Evolutionary conservation across 352 stramenopile genomes (phyloP).

Genomic region (Phytophthora foliorum): DNA sequence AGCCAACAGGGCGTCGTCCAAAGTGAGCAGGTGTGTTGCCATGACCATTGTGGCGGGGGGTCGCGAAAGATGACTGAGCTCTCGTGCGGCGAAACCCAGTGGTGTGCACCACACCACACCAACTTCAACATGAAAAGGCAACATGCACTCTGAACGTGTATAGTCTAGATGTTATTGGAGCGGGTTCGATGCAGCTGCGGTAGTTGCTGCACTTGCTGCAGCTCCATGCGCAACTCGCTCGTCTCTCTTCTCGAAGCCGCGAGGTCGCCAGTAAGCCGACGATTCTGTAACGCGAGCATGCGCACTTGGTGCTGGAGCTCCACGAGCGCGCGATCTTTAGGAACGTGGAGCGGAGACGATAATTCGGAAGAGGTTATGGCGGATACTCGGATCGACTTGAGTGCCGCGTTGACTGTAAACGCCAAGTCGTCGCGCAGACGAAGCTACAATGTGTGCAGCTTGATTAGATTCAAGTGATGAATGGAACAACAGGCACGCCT

Average conservation of each 20-base stretch:
- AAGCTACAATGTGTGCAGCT: conserved; percentile 40
- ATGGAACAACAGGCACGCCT: neutral
- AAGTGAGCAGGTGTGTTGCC: conserved; percentile 13
- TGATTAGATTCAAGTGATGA: conserved; percentile 1
- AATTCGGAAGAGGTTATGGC: neutral
- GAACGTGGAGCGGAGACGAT: conserved; percentile 16
- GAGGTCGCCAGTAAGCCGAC: conserved; percentile 60
- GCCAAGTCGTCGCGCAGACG: conserved; percentile 78
- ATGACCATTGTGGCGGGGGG: conserved; percentile 14
- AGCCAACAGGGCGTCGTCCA: conserved; percentile 59
- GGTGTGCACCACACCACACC: conserved; percentile 22
- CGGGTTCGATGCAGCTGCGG: conserved; percentile 52
- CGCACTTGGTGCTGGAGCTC: conserved; percentile 72
- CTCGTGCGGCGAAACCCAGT: neutral
- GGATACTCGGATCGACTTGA: conserved; percentile 77
- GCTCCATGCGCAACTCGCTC: conserved; percentile 62
- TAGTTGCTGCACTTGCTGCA: conserved; percentile 55
- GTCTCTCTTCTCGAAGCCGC: conserved; percentile 61
- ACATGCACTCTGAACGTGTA: too few species aligned
- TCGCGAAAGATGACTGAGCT: conserved; percentile 11
- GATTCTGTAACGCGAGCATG: conserved; percentile 74
- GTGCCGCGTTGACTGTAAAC: conserved; percentile 82
- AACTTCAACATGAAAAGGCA: conserved; percentile 42
- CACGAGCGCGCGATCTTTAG: conserved; percentile 42
- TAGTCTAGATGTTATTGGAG: conserved; percentile 43